These are phyloP conservation scores for Hibiscus syriacus DNA, from an alignment of 345 rosid genomes.

Conservation along the genomic window DNA sequence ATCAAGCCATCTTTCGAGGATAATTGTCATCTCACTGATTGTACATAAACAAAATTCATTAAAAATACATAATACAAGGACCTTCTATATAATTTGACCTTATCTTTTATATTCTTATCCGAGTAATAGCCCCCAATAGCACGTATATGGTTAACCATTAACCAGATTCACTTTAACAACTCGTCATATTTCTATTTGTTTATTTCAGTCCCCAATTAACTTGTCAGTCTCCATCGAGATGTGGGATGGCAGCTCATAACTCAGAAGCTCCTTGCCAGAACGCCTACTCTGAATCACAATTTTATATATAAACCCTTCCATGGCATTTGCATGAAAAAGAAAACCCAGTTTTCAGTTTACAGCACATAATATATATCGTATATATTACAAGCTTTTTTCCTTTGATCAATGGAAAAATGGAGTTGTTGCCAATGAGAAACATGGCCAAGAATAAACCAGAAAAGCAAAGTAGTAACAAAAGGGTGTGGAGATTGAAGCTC, in stretches of 20 bases:
- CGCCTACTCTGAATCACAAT: neutral
- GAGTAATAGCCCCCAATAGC: neutral
- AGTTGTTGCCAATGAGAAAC: slow-evolving; percentile 21
- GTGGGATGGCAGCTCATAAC: neutral
- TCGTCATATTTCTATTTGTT: neutral
- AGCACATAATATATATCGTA: neutral
- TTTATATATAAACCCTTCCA: neutral
- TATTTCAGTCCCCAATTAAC: neutral
- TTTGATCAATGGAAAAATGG: slow-evolving; percentile 12
- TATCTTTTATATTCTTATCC: neutral
- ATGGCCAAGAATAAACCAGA: slow-evolving; percentile 17
- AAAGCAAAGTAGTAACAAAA: slow-evolving; percentile 20
- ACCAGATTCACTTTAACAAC: neutral
- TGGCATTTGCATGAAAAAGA: neutral
- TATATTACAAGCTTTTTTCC: neutral
- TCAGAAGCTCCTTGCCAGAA: slow-evolving; percentile 2
- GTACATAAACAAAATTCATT: no score
- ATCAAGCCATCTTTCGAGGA: no score
- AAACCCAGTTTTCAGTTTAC: neutral
- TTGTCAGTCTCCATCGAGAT: neutral
- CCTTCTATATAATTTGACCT: neutral
- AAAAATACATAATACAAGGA: no score
- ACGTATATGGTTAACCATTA: neutral
- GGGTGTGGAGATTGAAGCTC: slow-evolving; percentile 36
- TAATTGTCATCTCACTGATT: no score